Evolutionary conservation across 495 filamentous ascomycete genomes (phyloP).

Genomic region (Entonaema liquescens): DNA sequence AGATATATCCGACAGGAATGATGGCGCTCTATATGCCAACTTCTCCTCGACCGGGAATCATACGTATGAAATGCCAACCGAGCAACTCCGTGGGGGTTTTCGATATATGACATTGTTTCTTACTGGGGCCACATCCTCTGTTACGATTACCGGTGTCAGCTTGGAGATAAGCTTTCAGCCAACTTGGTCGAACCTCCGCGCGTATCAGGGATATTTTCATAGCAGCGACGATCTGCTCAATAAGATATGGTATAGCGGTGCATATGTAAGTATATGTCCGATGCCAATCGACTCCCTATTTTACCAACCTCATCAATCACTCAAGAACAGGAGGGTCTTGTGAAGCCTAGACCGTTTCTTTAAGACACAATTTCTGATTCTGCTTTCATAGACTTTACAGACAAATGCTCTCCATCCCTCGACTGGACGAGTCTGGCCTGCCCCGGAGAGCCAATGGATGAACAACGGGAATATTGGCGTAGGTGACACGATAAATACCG

Average conservation of each 20-base stretch:
- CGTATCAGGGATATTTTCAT: constrained; percentile 72
- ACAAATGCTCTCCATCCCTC: constrained; percentile 64
- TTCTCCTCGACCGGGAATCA: constrained; percentile 55
- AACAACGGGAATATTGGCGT: constrained; percentile 61
- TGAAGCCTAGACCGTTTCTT: neutral
- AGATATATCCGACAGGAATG: constrained; percentile 59
- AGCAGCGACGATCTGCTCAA: constrained; percentile 67
- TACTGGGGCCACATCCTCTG: constrained; percentile 45
- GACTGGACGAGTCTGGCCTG: constrained; percentile 62
- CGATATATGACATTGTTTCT: constrained; percentile 68
- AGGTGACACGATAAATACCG: constrained; percentile 55
- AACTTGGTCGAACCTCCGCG: constrained; percentile 69
- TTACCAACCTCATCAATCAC: neutral
- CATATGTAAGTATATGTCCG: constrained; percentile 52
- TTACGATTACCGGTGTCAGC: constrained; percentile 53
- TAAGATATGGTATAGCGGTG: constrained; percentile 69
- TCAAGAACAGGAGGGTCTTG: neutral
- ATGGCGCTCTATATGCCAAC: constrained; percentile 62
- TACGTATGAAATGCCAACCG: constrained; percentile 62
- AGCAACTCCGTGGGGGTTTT: constrained; percentile 66
- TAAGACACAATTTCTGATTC: constrained; percentile 5
- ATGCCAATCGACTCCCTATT: neutral
- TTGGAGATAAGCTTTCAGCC: constrained; percentile 67
- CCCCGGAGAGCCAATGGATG: constrained; percentile 60
- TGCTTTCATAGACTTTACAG: constrained; percentile 58